Percentiles rank a stretch among this genome's conserved stretches.
These are phyloP conservation scores for Lophiostoma macrostomum DNA, from an alignment of 495 filamentous ascomycete genomes.

Conservation along the genomic window DNA sequence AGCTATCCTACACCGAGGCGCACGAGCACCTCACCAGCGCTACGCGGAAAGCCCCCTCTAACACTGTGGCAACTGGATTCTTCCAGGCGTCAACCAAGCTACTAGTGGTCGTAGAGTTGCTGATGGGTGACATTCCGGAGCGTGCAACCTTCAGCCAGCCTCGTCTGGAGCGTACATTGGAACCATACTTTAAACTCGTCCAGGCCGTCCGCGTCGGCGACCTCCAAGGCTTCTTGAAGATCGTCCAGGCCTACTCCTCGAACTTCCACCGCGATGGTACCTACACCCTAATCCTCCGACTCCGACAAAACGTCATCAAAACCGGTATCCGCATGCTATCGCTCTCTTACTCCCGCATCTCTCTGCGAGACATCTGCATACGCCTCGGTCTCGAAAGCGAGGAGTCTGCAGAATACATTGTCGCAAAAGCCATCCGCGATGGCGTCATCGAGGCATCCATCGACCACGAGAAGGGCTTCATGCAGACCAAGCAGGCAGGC, in stretches of 20 bases:
- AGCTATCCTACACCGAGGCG: slow-evolving; percentile 94
- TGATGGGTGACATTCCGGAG: slow-evolving; percentile 99
- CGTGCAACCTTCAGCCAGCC: slow-evolving; percentile 87
- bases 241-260: slow-evolving; percentile 72
- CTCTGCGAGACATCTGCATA: slow-evolving; percentile 95
- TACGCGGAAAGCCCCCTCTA: slow-evolving; percentile 90
- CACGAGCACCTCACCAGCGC: slow-evolving; percentile 89
- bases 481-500: slow-evolving; percentile 95
- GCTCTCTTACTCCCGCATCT: slow-evolving; percentile 93
- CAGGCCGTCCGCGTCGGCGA: slow-evolving; percentile 94
- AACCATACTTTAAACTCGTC: slow-evolving; percentile 88
- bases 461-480: slow-evolving; percentile 91
- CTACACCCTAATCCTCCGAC: slow-evolving; percentile 88
- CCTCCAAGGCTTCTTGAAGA: slow-evolving; percentile 82
- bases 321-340: slow-evolving; percentile 99
- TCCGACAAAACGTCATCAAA: slow-evolving; percentile 98
- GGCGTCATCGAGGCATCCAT: slow-evolving; percentile 95
- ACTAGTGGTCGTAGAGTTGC: slow-evolving; percentile 86
- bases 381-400: slow-evolving; percentile 88
- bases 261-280: slow-evolving; percentile 91
- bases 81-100: slow-evolving; percentile 94
- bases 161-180: slow-evolving; percentile 76
- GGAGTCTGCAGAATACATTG: slow-evolving; percentile 97
- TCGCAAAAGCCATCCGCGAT: slow-evolving; percentile 96
- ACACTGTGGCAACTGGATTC: slow-evolving; percentile 83